These are phyloP conservation scores for Avena atlantica DNA, from an alignment of 176 grass and related monocot species.

Conservation along the genomic window DNA sequence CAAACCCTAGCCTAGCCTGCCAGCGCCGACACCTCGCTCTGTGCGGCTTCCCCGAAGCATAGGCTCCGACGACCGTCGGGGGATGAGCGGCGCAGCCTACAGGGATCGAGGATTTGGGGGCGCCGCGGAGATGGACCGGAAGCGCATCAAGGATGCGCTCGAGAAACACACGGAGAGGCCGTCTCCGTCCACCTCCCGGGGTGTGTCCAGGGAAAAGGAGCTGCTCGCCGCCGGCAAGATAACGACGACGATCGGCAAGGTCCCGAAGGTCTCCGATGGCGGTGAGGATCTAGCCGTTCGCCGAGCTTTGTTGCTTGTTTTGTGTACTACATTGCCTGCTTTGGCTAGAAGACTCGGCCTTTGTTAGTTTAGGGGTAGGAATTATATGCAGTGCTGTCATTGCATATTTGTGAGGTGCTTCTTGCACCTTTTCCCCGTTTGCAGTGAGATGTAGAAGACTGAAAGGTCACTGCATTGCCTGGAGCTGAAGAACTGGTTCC, in stretches of 20 bases:
- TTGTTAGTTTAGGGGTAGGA: conserved; percentile 25
- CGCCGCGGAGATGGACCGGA: conserved; percentile 67
- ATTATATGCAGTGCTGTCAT: conserved; percentile 20
- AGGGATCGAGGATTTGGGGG: conserved; percentile 57
- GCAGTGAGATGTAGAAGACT: background rate
- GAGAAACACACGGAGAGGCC: conserved; percentile 84
- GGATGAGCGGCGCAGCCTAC: conserved; percentile 54
- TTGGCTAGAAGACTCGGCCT: conserved; percentile 31
- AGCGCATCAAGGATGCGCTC: conserved; percentile 82
- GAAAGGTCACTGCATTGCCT: background rate
- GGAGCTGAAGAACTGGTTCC: background rate
- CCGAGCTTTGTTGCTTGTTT: conserved; percentile 23
- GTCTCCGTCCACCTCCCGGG: conserved; percentile 77
- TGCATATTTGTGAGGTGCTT: background rate
- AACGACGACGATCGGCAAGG: conserved; percentile 54
- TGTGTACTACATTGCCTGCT: conserved; percentile 41
- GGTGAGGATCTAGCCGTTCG: conserved; percentile 50
- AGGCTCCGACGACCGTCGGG: background rate
- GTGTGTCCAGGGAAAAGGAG: conserved; percentile 59
- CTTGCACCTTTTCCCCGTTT: background rate
- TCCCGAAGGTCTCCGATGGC: conserved; percentile 67
- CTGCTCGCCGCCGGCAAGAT: conserved; percentile 61
- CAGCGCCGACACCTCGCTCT: conserved; percentile 19
- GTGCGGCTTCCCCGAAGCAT: background rate
- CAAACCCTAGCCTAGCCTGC: conserved; percentile 54